Base-by-base conservation (phyloP, 208 protist genomes). In the Herpetomonas samuelpessoai region DNA sequence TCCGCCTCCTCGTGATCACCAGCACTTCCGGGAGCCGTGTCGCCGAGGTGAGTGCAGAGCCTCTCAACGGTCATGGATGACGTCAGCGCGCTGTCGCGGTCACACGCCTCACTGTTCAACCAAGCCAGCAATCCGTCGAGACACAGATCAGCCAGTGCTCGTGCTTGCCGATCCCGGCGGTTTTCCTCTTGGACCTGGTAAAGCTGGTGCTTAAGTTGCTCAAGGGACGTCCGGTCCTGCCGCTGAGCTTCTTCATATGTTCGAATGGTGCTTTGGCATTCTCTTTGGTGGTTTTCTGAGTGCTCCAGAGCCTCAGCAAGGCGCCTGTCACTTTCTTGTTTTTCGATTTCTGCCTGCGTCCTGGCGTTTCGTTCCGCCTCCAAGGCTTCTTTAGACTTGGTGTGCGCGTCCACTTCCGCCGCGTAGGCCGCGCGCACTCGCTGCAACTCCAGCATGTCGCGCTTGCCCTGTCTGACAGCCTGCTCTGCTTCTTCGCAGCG, bases 401-500 rank as follows among this genome's bases (percentile, higher is more conserved):
- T 41, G 35, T 41, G 14, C 35, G 35, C 35, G 9, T 41, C 35
- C 9, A 6, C 14, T 6, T 41, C 35, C 9, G 14, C 6, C 9
- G 35, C 35, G 35, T 18, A 18, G 35, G 14, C 35, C 9, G 35
- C 35, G 35, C 35, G 35, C 35, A 41, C 9, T 6, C 35, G 35
- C 14, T 41, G 35, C 6, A 41, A 14, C 35, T 41, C 35, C 35
- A 14, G 9, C 9, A 41, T 6, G 14, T 3, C 19, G 19, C 56
- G 45, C 22, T 41, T 26, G 18, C 47, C 56, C 39, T 54, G 27
- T 47, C 35, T 31, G 18, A 21, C 24, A 27, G 50, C 50, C 2
- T 49, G 22, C 51, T 71, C 53, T 18, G 27, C 48, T 1, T 30
- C 58, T 21, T 24, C 27, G 25, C 3, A 57, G 1, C 9, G 26